A percentile compares a stretch with the other conserved stretches of the same genome.
Conservation (phyloP, 495 filamentous ascomycete genomes). For the Penicillium desertorum region DNA sequence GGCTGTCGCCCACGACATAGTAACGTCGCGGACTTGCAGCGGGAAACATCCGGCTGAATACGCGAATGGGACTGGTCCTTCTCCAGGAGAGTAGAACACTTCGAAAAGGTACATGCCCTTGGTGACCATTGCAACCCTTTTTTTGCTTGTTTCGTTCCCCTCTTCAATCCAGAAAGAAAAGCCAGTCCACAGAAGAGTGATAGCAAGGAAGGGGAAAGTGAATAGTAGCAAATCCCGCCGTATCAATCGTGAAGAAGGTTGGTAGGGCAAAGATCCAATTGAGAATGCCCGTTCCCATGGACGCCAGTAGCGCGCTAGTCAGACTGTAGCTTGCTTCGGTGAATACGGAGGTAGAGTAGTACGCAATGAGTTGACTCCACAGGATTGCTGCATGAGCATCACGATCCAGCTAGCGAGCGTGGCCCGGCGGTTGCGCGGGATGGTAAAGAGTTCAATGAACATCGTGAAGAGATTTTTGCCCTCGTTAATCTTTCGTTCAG, state of each 20-base stretch:
- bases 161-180: constrained; percentile 57
- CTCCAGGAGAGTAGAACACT: constrained; percentile 55
- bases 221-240: constrained; percentile 62
- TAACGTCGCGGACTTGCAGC: constrained; percentile 62
- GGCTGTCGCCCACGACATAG: constrained; percentile 62
- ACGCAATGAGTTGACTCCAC: constrained; percentile 55
- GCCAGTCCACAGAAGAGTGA: constrained; percentile 57
- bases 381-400: constrained; percentile 55
- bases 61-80: constrained; percentile 57
- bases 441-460: constrained; percentile 53
- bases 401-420: constrained; percentile 52
- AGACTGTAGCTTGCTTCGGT: constrained; percentile 44
- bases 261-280: constrained; percentile 67
- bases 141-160: constrained; percentile 27
- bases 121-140: constrained; percentile 47
- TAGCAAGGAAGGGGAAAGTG: constrained; percentile 62
- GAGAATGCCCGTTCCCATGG: constrained; percentile 63
- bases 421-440: constrained; percentile 55
- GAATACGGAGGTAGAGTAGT: constrained; percentile 60
- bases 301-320: constrained; percentile 52
- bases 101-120: constrained; percentile 54
- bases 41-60: constrained; percentile 63
- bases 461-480: constrained; percentile 49
- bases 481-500: constrained; percentile 46
- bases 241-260: constrained; percentile 68